These are phyloP conservation scores for Nemania sp. DNA, from an alignment of 2,329 filamentous ascomycete species.

Conservation along the genomic window DNA sequence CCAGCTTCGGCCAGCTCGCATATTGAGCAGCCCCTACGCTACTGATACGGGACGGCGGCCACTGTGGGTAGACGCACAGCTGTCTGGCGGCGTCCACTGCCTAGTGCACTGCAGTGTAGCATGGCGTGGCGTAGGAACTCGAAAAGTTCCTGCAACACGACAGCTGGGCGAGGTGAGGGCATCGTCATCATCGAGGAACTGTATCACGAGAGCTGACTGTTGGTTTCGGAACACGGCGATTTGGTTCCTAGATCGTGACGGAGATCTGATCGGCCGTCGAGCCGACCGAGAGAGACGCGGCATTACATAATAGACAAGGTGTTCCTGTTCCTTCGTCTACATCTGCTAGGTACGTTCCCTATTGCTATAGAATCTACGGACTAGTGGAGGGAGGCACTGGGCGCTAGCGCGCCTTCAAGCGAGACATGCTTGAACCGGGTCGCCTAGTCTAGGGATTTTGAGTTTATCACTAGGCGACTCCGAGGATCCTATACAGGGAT, in stretches of 20 bases:
- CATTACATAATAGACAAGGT: slow-evolving; percentile 14
- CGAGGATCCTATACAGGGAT: slow-evolving; percentile 23
- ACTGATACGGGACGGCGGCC: slow-evolving; percentile 13
- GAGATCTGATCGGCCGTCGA: neutral
- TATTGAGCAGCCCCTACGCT: slow-evolving; percentile 7
- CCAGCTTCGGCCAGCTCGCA: slow-evolving; percentile 22
- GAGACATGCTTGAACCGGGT: slow-evolving; percentile 15
- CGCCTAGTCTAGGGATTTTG: slow-evolving; percentile 12
- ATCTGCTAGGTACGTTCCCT: no score
- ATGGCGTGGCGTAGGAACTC: neutral
- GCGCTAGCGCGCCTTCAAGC: slow-evolving; percentile 7
- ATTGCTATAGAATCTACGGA: no score
- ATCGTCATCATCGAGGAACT: no score
- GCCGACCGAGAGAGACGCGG: neutral
- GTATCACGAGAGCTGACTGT: no score
- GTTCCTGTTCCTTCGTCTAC: neutral
- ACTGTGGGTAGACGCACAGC: neutral
- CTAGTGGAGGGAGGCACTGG: no score
- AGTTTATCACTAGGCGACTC: slow-evolving; percentile 24
- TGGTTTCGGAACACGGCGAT: slow-evolving; percentile 1
- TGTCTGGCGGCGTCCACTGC: neutral
- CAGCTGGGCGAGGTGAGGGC: neutral
- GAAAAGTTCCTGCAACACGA: no score
- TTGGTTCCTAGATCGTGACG: neutral
- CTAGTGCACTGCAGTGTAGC: no score